phyloP scores from a whole-genome alignment of 1,284 basidiomycete species.

The Trametes polyzona region DNA sequence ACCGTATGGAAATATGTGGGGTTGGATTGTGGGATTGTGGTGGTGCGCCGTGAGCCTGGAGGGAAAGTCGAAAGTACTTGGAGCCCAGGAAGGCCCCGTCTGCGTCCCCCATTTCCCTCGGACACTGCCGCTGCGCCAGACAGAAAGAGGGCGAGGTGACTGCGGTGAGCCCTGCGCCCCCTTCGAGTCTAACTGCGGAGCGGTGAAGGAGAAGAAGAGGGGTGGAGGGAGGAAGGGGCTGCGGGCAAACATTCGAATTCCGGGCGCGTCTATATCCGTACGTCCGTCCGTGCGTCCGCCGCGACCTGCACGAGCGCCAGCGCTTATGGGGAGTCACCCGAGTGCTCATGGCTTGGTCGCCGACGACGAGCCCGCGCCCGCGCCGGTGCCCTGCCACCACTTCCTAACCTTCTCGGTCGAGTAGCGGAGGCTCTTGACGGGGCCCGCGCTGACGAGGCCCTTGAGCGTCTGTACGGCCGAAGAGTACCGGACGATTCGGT shows the following conservation, averaged over 20 bases:
- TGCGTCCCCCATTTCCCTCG: too few relatives aligned
- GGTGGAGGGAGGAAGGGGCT: background rate
- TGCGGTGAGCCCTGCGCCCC: too few relatives aligned
- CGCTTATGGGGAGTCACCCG: background rate
- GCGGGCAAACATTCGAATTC: too few relatives aligned
- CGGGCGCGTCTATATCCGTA: too few relatives aligned
- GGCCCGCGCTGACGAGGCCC: conserved; percentile 84
- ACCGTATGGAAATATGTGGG: conserved; percentile 15
- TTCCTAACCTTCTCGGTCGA: conserved; percentile 78
- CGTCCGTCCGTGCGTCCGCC: conserved; percentile 6
- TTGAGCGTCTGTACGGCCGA: conserved; percentile 87
- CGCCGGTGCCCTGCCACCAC: conserved; percentile 65
- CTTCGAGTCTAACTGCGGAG: too few relatives aligned
- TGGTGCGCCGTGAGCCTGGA: background rate
- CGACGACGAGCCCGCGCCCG: conserved; percentile 13
- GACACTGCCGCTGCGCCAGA: too few relatives aligned
- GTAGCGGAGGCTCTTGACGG: conserved; percentile 81
- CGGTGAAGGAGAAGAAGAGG: too few relatives aligned
- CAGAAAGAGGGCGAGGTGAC: too few relatives aligned
- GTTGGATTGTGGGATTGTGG: background rate
- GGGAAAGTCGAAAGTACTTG: too few relatives aligned
- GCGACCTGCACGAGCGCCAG: conserved; percentile 22
- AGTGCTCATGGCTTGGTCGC: conserved; percentile 14
- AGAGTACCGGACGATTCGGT: conserved; percentile 78
- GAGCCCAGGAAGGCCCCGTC: too few relatives aligned